phyloP scores from a whole-genome alignment of 768 basidiomycete species.

The Rhizopogon rudus region DNA sequence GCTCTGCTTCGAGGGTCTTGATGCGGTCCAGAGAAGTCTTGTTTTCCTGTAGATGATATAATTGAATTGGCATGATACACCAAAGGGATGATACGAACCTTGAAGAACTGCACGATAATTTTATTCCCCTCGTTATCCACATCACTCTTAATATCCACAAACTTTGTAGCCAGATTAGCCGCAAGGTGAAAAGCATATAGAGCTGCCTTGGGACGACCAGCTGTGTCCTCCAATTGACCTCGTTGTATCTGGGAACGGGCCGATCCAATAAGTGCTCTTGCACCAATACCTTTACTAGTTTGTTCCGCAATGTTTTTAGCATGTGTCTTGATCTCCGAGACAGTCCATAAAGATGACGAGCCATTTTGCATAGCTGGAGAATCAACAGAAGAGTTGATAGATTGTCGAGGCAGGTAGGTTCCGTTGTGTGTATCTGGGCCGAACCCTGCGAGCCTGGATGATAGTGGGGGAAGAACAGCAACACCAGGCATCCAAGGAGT shows the following conservation, averaged over 20 bases:
- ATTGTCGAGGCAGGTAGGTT: conserved; percentile 8
- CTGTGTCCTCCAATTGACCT: conserved; percentile 48
- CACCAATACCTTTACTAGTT: conserved; percentile 53
- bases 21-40: conserved; percentile 34
- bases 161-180: conserved; percentile 51
- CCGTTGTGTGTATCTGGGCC: conserved; percentile 24
- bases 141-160: conserved; percentile 52
- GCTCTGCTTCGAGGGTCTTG: conserved; percentile 39
- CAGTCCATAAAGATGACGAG: conserved; percentile 17
- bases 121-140: conserved; percentile 9
- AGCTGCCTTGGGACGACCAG: conserved; percentile 59
- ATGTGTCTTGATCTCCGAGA: conserved; percentile 44
- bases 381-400: neutral
- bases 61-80: conserved; percentile 8
- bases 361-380: conserved; percentile 38
- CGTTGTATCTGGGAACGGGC: conserved; percentile 53
- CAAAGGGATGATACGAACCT: conserved; percentile 39
- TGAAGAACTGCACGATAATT: conserved; percentile 56
- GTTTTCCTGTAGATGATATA: conserved; percentile 30
- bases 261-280: conserved; percentile 54
- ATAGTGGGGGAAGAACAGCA: conserved; percentile 34
- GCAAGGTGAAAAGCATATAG: conserved; percentile 57
- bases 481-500: conserved; percentile 36
- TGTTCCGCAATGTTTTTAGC: conserved; percentile 45
- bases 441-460: conserved; percentile 22